A percentile compares a stretch with the other conserved stretches of the same genome.
These are phyloP conservation scores for Boletus vermiculosoides DNA, from an alignment of 768 basidiomycete genomes.

Conservation along the genomic window DNA sequence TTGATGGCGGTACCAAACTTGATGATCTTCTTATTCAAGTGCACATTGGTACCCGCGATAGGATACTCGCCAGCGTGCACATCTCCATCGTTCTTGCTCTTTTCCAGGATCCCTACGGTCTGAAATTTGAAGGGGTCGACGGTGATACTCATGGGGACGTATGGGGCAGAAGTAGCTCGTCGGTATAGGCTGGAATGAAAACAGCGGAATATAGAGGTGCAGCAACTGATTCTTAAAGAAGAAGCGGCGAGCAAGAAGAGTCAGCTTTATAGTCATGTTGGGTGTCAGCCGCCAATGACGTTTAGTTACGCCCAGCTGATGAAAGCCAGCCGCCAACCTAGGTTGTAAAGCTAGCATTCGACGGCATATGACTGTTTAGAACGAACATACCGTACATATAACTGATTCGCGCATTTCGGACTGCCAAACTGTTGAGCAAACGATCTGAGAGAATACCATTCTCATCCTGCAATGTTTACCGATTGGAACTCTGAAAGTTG, in stretches of 20 bases:
- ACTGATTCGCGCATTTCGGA: neutral
- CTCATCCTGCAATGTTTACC: neutral
- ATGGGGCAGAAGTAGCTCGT: neutral
- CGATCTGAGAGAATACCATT: neutral
- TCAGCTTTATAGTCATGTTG: constrained; percentile 1
- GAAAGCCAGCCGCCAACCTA: neutral
- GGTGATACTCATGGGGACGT: constrained; percentile 1
- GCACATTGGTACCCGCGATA: neutral
- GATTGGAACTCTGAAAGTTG: neutral
- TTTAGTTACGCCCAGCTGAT: neutral
- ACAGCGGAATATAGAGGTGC: neutral
- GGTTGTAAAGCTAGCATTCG: too few species aligned
- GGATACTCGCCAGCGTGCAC: neutral
- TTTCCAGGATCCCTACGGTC: neutral
- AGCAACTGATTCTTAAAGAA: neutral
- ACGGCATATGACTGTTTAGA: neutral
- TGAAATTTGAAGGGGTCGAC: neutral
- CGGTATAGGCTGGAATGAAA: neutral
- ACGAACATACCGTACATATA: neutral
- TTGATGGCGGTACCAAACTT: neutral
- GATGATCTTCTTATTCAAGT: neutral
- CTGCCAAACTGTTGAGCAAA: neutral
- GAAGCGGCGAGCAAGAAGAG: neutral
- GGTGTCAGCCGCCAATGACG: constrained; percentile 10
- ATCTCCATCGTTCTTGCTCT: neutral